These are phyloP conservation scores for Podospora fimiseda DNA, from an alignment of 495 filamentous ascomycete species.

Conservation along the genomic window DNA sequence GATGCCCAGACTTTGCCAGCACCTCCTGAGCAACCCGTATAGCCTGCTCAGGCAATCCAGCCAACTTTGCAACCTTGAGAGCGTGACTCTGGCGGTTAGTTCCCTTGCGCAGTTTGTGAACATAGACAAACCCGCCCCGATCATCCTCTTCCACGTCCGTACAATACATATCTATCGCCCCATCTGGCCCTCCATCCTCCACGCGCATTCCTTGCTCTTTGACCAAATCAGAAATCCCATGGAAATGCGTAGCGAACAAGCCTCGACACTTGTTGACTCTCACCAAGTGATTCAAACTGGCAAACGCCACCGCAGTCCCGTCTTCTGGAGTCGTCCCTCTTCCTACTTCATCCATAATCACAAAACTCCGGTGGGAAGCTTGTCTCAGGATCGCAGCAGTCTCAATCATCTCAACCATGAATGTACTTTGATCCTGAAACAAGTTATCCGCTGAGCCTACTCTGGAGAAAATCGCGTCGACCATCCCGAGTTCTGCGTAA, in stretches of 20 bases:
- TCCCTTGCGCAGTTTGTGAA: slow-evolving; percentile 72
- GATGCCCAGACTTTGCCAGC: slow-evolving; percentile 15
- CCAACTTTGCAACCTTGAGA: slow-evolving; percentile 82
- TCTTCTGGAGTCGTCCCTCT: slow-evolving; percentile 90
- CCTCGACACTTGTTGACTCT: slow-evolving; percentile 67
- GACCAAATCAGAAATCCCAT: slow-evolving; percentile 70
- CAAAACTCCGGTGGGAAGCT: slow-evolving; percentile 68
- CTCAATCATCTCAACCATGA: slow-evolving; percentile 86
- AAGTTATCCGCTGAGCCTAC: slow-evolving; percentile 91
- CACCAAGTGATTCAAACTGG: slow-evolving; percentile 75
- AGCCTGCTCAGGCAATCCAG: slow-evolving; percentile 61
- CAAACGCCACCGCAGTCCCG: slow-evolving; percentile 83
- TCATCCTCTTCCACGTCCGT: slow-evolving; percentile 76
- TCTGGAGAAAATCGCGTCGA: slow-evolving; percentile 87
- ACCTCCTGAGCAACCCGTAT: slow-evolving; percentile 50
- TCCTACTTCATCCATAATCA: slow-evolving; percentile 99
- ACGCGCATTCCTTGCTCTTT: slow-evolving; percentile 26
- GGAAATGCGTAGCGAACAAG: slow-evolving; percentile 95
- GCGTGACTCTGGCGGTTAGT: slow-evolving; percentile 86
- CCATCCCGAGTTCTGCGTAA: slow-evolving; percentile 76
- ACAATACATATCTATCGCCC: slow-evolving; percentile 74
- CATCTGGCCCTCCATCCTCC: slow-evolving; percentile 33
- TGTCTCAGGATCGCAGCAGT: slow-evolving; percentile 61
- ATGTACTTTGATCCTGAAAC: slow-evolving; percentile 87
- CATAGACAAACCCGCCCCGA: slow-evolving; percentile 67